Percentiles rank a stretch among this genome's conserved stretches.
phyloP scores from a whole-genome alignment of 208 protist genomes.

The Herpetomonas muscarum region DNA sequence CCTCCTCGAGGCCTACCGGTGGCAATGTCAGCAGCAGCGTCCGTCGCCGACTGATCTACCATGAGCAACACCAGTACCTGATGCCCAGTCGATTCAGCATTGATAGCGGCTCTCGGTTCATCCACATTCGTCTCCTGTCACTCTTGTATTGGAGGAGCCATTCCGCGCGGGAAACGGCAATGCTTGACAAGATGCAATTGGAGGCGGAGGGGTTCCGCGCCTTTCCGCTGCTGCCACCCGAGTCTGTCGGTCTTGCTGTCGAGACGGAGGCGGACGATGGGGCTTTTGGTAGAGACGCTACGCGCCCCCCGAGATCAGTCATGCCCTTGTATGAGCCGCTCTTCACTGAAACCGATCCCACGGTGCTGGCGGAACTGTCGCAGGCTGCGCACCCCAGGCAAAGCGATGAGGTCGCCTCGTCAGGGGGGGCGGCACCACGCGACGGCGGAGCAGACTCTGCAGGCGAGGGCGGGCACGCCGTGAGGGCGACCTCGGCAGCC shows the following conservation, averaged over 20 bases:
- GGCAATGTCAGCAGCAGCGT: constrained; percentile 43
- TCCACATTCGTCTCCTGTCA: constrained; percentile 47
- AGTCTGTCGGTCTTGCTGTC: constrained; percentile 13
- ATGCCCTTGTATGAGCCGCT: too few species aligned
- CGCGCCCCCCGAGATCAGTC: too few species aligned
- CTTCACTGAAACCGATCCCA: too few species aligned
- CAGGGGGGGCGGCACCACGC: too few species aligned
- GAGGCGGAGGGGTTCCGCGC: constrained; percentile 70
- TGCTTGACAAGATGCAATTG: constrained; percentile 41
- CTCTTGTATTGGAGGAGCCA: constrained; percentile 59
- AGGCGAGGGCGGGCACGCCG: too few species aligned
- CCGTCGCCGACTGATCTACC: constrained; percentile 42
- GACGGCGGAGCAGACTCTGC: too few species aligned
- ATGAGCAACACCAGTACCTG: constrained; percentile 30
- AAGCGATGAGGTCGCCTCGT: too few species aligned
- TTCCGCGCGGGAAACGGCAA: constrained; percentile 37
- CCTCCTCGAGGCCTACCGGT: constrained; percentile 19
- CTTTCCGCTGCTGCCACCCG: constrained; percentile 50
- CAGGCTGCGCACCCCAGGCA: too few species aligned
- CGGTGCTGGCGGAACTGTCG: too few species aligned
- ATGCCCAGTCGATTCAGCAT: constrained; percentile 40
- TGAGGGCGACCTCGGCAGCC: too few species aligned
- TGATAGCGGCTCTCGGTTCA: constrained; percentile 49
- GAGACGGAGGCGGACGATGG: neutral
- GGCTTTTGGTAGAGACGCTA: neutral